phyloP scores from a whole-genome alignment of 2,329 filamentous ascomycete species.

The Fusarium denticulatum region DNA sequence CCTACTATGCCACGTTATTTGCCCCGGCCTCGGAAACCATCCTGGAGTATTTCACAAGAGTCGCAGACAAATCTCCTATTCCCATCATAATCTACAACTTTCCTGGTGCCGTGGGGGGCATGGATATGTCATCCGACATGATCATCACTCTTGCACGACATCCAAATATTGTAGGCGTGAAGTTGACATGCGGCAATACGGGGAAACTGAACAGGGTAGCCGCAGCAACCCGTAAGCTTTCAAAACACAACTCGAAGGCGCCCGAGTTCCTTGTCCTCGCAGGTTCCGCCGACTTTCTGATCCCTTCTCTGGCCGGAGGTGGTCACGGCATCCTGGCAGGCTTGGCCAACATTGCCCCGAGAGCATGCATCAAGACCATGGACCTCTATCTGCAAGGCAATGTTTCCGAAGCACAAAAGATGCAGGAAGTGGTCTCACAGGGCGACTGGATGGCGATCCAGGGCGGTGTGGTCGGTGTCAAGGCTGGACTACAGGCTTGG shows the following conservation, averaged over 20 bases:
- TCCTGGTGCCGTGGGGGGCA: constrained; percentile 69
- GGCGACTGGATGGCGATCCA: constrained; percentile 80
- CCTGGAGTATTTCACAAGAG: constrained; percentile 71
- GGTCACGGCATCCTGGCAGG: constrained; percentile 78
- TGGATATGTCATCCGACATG: constrained; percentile 72
- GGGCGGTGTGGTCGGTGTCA: constrained; percentile 76
- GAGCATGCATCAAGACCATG: constrained; percentile 69
- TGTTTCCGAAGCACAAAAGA: constrained; percentile 66
- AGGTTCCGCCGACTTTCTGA: constrained; percentile 77
- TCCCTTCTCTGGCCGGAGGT: constrained; percentile 74
- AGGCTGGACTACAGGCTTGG: constrained; percentile 72
- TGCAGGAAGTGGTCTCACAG: constrained; percentile 72
- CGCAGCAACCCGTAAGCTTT: constrained; percentile 63
- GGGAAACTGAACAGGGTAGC: constrained; percentile 73
- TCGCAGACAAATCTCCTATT: constrained; percentile 70
- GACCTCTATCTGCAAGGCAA: constrained; percentile 68
- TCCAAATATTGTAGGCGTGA: constrained; percentile 74
- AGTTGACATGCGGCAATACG: constrained; percentile 76
- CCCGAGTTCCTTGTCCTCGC: constrained; percentile 74
- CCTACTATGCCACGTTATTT: constrained; percentile 78
- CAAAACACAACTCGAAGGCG: constrained; percentile 14
- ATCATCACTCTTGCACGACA: constrained; percentile 69
- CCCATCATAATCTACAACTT: constrained; percentile 77
- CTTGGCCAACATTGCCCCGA: constrained; percentile 76
- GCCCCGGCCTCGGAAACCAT: constrained; percentile 62